phyloP scores from a whole-genome alignment of 805 yeast species.

The Cephaloascus albidus region DNA sequence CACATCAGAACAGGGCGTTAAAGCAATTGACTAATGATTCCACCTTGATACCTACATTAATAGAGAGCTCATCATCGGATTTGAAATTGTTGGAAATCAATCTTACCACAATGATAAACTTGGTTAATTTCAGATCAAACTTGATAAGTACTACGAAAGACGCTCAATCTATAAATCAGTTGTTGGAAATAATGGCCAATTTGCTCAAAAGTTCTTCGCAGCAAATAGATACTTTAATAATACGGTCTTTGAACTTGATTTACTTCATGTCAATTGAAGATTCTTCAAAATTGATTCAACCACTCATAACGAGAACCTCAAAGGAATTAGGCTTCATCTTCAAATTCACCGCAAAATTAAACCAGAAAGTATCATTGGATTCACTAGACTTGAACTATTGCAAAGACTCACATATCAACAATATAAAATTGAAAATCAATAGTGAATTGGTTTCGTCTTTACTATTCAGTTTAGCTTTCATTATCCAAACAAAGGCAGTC shows the following conservation, averaged over 20 bases:
- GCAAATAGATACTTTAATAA: not conserved
- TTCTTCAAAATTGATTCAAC: not conserved
- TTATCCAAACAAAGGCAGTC: not conserved
- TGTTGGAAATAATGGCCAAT: not conserved
- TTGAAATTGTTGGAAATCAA: not conserved
- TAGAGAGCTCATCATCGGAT: not conserved
- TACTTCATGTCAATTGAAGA: not conserved
- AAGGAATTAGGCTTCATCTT: not conserved
- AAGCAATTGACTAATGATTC: not conserved
- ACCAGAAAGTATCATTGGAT: not conserved
- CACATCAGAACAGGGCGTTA: not conserved
- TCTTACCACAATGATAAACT: not conserved
- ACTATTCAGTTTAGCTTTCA: not conserved
- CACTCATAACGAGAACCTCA: not conserved
- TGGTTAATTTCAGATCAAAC: not conserved
- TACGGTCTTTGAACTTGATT: not conserved
- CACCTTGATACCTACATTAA: not conserved
- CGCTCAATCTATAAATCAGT: not conserved
- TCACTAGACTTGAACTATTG: not conserved
- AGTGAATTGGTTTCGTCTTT: not conserved
- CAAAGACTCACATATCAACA: not conserved
- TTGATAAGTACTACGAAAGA: not conserved
- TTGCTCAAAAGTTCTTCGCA: not conserved
- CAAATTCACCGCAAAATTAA: not conserved
- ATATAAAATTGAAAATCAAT: not conserved